Evolutionary conservation across 257 asterid species (phyloP).

Genomic region (Forsythia suspensa): DNA sequence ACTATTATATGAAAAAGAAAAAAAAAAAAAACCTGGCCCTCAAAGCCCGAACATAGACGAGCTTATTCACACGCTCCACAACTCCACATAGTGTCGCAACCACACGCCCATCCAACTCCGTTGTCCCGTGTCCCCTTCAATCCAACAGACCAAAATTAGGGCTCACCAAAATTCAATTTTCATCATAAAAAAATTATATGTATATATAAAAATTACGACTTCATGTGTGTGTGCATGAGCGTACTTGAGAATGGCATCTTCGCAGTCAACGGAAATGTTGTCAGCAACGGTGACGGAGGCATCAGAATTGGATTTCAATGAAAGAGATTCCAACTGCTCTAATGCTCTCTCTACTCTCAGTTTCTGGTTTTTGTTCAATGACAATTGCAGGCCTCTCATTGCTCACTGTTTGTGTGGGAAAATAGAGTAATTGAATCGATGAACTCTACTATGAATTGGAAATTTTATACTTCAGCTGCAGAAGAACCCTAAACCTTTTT

Average conservation of each 20-base stretch:
- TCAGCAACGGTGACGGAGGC: slow-evolving; percentile 87
- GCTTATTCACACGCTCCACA: slow-evolving; percentile 93
- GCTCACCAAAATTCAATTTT: background rate
- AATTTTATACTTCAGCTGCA: background rate
- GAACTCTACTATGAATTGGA: slow-evolving; percentile 30
- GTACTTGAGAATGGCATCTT: slow-evolving; percentile 91
- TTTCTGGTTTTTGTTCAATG: slow-evolving; percentile 66
- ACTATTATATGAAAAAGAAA: background rate
- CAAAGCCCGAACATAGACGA: slow-evolving; percentile 74
- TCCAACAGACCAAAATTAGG: slow-evolving; percentile 13
- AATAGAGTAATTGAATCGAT: slow-evolving; percentile 9
- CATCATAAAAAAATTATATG: background rate
- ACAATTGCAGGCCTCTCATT: slow-evolving; percentile 72
- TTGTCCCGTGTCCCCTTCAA: slow-evolving; percentile 92
- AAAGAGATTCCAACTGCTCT: slow-evolving; percentile 60
- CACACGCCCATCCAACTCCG: slow-evolving; percentile 66
- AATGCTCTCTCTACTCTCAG: slow-evolving; percentile 64
- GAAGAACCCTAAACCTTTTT: background rate
- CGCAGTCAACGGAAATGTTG: slow-evolving; percentile 71
- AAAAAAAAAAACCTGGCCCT: slow-evolving; percentile 63
- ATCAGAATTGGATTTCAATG: slow-evolving; percentile 66
- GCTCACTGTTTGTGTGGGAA: background rate
- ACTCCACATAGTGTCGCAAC: slow-evolving; percentile 88
- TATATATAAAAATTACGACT: background rate
- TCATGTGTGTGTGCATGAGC: background rate